Base-by-base conservation (phyloP, 2,329 filamentous ascomycete genomes). In the Paraphoma sp. region DNA sequence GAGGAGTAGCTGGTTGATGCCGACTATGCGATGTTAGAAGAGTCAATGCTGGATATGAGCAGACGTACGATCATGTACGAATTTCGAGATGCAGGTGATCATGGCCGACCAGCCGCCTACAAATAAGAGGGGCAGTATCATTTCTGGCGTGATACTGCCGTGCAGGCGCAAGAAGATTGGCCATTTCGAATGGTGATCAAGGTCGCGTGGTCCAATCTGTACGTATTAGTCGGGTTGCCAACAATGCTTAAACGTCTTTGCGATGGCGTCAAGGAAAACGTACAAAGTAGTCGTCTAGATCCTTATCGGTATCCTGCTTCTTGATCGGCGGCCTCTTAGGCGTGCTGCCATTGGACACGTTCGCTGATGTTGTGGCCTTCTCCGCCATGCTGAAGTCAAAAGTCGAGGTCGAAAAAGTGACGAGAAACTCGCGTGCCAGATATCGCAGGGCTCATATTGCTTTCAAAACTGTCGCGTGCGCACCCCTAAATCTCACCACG, bases 151-250 rank as follows among this genome's bases (percentile, higher is more conserved):
- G 58, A 93, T 86, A 63, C 87, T 90, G 67, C 90, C 90, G 69
- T 92, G 89, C 72, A 93, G 80, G 52, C 89, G 88, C 69, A 93
- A 77, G 70, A 92, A 89, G 54, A 87, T 83, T 11, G 90, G 90
- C 83, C 88, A 88, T 82, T 91, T 92, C 12, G 89, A 92, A 75
- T 92, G 89, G 64, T 85, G 84, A 54, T 87, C 83, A 53, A 91
- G 83, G 70, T 92, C 87, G 59, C 88, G 84, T 23, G 90, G 90
- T 9, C 86, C 86, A 23, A 73, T 47, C 72, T 75, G 18, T 36
- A 14, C 5, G 33, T 36, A 10, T 36, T 36, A 36, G 33, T 36
- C 14, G 16, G 1, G 1, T n/a, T 44, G 9, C 40, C 5, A 6
- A 9, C 9, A 16, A 16, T 11, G 12, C 10, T 23, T 44, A 31